phyloP scores from a whole-genome alignment of 139 green algal species.

The Prasinococcaceae sp. region DNA sequence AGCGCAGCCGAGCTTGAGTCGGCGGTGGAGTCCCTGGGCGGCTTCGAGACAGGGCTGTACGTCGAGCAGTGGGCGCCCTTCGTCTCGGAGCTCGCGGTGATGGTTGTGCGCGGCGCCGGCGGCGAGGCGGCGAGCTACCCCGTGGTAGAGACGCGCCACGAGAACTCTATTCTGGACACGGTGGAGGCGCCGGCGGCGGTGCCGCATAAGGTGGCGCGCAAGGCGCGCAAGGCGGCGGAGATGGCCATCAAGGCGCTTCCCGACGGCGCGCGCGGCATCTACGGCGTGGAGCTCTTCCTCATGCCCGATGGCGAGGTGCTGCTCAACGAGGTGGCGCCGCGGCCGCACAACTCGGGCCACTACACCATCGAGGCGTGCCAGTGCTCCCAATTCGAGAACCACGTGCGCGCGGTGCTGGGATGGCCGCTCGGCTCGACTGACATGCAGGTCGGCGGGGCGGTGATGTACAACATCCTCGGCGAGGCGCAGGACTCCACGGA shows the following conservation, averaged over 20 bases:
- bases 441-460: constrained; percentile 32
- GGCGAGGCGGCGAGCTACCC: constrained; percentile 51
- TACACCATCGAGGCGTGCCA: constrained; percentile 91
- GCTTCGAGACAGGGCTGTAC: constrained; percentile 60
- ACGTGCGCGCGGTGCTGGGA: constrained; percentile 82
- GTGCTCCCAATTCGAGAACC: constrained; percentile 84
- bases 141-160: constrained; percentile 86
- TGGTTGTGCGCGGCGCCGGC: constrained; percentile 45
- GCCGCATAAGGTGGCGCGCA: constrained; percentile 16
- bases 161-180: constrained; percentile 31
- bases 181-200: constrained; percentile 71
- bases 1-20: constrained; percentile 31
- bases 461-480: constrained; percentile 64
- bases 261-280: constrained; percentile 83
- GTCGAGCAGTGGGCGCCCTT: constrained; percentile 85
- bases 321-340: constrained; percentile 90
- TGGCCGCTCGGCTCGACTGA: constrained; percentile 79
- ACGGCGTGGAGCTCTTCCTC: constrained; percentile 93
- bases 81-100: constrained; percentile 53
- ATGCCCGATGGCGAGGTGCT: constrained; percentile 52
- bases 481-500: constrained; percentile 32
- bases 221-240: constrained; percentile 48
- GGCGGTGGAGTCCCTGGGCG: constrained; percentile 37
- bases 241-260: constrained; percentile 41
- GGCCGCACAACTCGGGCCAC: constrained; percentile 94